These are phyloP conservation scores for Aureobasidium vineae DNA, from an alignment of 2,329 filamentous ascomycete species.

Conservation along the genomic window DNA sequence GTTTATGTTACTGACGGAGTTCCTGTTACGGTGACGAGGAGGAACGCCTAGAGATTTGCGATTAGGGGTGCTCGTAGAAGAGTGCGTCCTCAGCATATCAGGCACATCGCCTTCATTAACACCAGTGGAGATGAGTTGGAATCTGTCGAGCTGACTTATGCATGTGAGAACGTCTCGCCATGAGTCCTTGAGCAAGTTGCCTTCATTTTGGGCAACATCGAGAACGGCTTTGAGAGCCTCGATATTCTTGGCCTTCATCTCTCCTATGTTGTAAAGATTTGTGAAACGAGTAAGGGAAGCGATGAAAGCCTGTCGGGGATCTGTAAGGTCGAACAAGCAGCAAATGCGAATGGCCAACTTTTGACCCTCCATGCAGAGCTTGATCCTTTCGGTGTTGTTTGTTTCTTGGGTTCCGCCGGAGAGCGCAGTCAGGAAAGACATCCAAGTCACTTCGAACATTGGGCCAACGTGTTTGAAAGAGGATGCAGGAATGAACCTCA, in stretches of 20 bases:
- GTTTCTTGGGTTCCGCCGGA: conserved; percentile 92
- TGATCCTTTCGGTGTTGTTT: conserved; percentile 88
- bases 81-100: conserved; percentile 73
- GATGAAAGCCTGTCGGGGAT: conserved; percentile 92
- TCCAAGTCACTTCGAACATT: conserved; percentile 99
- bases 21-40: conserved; percentile 52
- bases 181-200: conserved; percentile 81
- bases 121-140: conserved; percentile 91
- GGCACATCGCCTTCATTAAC: conserved; percentile 91
- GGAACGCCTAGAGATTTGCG: conserved; percentile 66
- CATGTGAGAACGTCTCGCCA: conserved; percentile 96
- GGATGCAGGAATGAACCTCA: conserved; percentile 83
- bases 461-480: conserved; percentile 94
- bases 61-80: conserved; percentile 44
- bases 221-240: conserved; percentile 90
- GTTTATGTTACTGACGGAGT: conserved; percentile 39
- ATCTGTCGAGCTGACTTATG: conserved; percentile 90
- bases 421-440: conserved; percentile 95
- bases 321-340: conserved; percentile 88
- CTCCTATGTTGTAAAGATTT: conserved; percentile 90
- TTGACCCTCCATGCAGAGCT: conserved; percentile 90
- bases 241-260: conserved; percentile 94
- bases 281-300: conserved; percentile 90
- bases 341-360: conserved; percentile 90
- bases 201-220: conserved; percentile 89